Evolutionary conservation across 2,329 filamentous ascomycete species (phyloP), one percentile per base, ranked within the genome.

Genomic region (Zymoseptoria tritici): DNA sequence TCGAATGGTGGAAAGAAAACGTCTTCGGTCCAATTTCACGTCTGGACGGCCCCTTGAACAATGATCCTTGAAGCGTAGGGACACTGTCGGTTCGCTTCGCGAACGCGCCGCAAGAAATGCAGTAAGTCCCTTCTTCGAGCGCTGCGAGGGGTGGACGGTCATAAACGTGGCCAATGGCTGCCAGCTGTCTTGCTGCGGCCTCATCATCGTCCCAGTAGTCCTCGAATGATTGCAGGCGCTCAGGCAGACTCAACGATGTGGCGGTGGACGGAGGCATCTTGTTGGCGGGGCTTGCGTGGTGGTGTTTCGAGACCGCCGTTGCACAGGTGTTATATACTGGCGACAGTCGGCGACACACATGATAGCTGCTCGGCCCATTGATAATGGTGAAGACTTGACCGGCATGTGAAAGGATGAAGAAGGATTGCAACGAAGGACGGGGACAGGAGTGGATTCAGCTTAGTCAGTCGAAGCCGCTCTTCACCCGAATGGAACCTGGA

Each of bases 121-220:
- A 72, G 36, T 69, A 66, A 2, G 68, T 68, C 13, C 71, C 71
- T 58, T 71, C 61, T 36, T 72, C 69, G 13, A 71, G 56, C 3
- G 68, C 64, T 58, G 71, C 70, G 4, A 72, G 54, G 16, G 67
- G 67, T 21, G 69, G 69, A 6, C 69, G 66, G 54, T 71, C 70
- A 52, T 62, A 70, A 36, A 72, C 61, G 55, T 72, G 71, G 16
- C 71, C 71, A 8, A 67, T 62, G 5, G 70, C 71, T 26, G 71
- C 71, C 7, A 71, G 62, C 53, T 70, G 67, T 21, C 63, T 62
- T 16, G 69, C 67, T 9, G 69, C 64, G 9, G 67, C 61, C 9
- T 64, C 56, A 31, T 67, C 29, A 13, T 65, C 60, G 42, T 64
- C 58, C 69, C 69, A 70, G 58, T 62, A 63, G 52, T 60, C 66